phyloP scores from a whole-genome alignment of 768 basidiomycete species.

The Hypholoma fasciculare region DNA sequence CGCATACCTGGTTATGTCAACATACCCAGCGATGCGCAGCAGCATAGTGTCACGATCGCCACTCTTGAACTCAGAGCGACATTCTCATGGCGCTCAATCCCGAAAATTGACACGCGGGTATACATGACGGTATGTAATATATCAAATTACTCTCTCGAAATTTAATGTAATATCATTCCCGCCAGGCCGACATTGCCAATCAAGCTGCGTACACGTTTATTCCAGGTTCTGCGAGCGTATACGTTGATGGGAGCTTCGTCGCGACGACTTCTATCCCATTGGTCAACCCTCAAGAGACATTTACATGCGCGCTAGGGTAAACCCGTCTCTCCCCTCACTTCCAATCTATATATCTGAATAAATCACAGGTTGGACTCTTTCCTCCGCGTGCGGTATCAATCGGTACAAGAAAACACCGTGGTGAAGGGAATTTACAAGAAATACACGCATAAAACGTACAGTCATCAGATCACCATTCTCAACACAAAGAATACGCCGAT shows the following conservation, averaged over 20 bases:
- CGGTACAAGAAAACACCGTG: constrained; percentile 23
- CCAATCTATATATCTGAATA: constrained; percentile 34
- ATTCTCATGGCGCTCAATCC: constrained; percentile 33
- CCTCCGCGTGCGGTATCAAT: constrained; percentile 37
- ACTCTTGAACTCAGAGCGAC: constrained; percentile 25
- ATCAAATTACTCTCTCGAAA: not conserved
- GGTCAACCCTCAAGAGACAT: constrained; percentile 37
- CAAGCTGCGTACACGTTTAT: constrained; percentile 48
- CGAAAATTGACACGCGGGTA: constrained; percentile 29
- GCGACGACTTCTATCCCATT: constrained; percentile 35
- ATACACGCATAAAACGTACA: constrained; percentile 24
- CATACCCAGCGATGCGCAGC: constrained; percentile 27
- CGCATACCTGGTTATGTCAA: constrained; percentile 26
- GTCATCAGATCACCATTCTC: constrained; percentile 36
- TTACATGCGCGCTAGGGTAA: constrained; percentile 41
- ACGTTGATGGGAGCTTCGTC: constrained; percentile 52
- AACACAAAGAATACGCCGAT: constrained; percentile 32
- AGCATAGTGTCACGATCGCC: constrained; percentile 31
- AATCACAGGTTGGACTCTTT: constrained; percentile 35
- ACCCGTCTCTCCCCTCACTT: constrained; percentile 14
- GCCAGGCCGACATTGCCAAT: constrained; percentile 47
- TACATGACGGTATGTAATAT: constrained; percentile 25
- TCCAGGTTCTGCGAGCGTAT: constrained; percentile 42
- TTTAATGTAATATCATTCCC: not conserved
- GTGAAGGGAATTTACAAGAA: constrained; percentile 35